These are phyloP conservation scores for Chloromonas sp. DNA, from an alignment of 163 green algal genomes.

Conservation along the genomic window DNA sequence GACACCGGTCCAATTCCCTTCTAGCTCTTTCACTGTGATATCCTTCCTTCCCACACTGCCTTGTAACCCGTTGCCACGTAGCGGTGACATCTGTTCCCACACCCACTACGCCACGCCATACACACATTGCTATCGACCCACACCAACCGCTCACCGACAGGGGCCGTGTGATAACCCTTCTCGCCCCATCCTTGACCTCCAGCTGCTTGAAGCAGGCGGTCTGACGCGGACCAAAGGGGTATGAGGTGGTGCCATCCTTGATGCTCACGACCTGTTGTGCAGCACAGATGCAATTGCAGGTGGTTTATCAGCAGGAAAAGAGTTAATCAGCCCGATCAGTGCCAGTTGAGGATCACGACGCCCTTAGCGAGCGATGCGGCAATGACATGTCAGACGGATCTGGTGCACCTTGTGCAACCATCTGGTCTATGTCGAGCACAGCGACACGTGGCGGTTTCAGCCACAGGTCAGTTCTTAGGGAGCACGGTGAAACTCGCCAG, in stretches of 20 bases:
- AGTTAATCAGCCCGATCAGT: too few species aligned
- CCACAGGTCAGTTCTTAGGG: background rate
- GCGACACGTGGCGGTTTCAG: too few species aligned
- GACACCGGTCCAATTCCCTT: too few species aligned
- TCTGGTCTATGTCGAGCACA: background rate
- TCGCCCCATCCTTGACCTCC: conserved; percentile 19
- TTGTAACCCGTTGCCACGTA: too few species aligned
- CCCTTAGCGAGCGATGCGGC: background rate
- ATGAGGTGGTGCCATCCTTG: conserved; percentile 11
- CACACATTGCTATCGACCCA: background rate
- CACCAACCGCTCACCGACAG: conserved; percentile 17
- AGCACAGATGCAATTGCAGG: background rate
- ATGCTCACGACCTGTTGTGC: conserved; percentile 19
- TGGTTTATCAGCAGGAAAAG: too few species aligned
- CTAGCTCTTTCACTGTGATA: too few species aligned
- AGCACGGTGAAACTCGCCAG: background rate
- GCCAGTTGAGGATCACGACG: too few species aligned
- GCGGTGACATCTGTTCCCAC: background rate
- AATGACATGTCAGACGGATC: background rate
- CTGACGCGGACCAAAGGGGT: conserved; percentile 18
- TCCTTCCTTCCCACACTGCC: too few species aligned
- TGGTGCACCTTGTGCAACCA: background rate
- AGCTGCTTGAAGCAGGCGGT: conserved; percentile 23
- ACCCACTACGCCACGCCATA: conserved; percentile 4
- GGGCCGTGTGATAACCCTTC: conserved; percentile 16